Percentiles rank a stretch among this genome's conserved stretches.
Evolutionary conservation across 805 yeast species (phyloP).

Genomic region (Teunomyces atbi): DNA sequence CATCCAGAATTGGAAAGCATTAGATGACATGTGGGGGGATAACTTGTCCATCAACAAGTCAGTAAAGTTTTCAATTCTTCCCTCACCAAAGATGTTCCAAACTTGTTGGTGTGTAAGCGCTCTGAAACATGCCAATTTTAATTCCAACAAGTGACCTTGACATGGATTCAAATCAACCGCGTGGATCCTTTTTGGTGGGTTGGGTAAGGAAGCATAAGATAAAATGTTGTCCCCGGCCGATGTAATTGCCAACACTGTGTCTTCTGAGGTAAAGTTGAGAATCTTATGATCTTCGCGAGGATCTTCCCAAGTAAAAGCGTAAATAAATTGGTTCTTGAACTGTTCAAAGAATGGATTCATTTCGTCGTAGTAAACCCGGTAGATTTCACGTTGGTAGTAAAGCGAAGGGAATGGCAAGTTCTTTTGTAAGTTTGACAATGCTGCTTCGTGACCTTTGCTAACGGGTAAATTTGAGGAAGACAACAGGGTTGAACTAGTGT

Average conservation of each 20-base stretch:
- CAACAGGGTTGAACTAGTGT: conserved; percentile 6
- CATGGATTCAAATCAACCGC: conserved; percentile 84
- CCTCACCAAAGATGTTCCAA: conserved; percentile 79
- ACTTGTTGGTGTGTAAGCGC: conserved; percentile 52
- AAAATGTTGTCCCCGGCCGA: conserved; percentile 84
- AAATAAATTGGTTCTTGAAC: conserved; percentile 76
- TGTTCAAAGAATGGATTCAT: conserved; percentile 63
- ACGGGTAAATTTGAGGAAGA: conserved; percentile 35
- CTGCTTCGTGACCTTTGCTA: conserved; percentile 78
- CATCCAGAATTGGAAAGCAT: conserved; percentile 81
- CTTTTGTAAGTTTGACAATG: conserved; percentile 56
- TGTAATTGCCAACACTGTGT: conserved; percentile 78
- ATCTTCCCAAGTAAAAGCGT: conserved; percentile 91
- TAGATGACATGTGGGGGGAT: conserved; percentile 71
- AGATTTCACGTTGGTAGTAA: conserved; percentile 72
- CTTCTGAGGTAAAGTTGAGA: conserved; percentile 57
- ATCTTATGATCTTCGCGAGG: conserved; percentile 77
- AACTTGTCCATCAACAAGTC: conserved; percentile 49
- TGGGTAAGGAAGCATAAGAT: conserved; percentile 67
- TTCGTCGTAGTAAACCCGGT: conserved; percentile 81
- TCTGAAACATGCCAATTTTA: conserved; percentile 71
- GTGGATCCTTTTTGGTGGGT: conserved; percentile 74
- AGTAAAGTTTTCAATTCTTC: conserved; percentile 52
- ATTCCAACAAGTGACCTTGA: conserved; percentile 77
- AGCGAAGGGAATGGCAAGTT: conserved; percentile 77